These are phyloP conservation scores for Chaetomium sp. DNA, from an alignment of 2,329 filamentous ascomycete genomes.

Conservation along the genomic window DNA sequence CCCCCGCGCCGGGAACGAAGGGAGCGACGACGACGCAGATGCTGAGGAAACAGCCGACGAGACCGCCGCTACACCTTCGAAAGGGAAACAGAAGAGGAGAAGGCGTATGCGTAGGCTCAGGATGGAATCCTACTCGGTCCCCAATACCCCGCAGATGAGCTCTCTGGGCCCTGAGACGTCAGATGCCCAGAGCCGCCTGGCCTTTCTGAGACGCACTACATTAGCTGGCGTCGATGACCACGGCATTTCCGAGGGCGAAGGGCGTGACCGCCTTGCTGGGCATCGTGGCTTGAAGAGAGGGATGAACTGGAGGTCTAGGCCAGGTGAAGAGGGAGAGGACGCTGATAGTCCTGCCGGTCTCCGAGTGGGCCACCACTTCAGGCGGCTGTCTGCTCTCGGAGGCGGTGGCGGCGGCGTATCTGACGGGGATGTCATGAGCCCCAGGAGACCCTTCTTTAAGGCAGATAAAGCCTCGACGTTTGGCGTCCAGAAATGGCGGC, in stretches of 20 bases:
- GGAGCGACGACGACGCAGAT: constrained; percentile 74
- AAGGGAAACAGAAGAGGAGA: constrained; percentile 62
- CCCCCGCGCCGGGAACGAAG: constrained; percentile 52
- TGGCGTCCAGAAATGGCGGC: constrained; percentile 83
- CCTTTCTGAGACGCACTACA: constrained; percentile 65
- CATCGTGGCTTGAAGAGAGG: constrained; percentile 61
- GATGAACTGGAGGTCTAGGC: constrained; percentile 55
- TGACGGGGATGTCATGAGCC: constrained; percentile 62
- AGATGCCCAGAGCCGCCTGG: constrained; percentile 50
- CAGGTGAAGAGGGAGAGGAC: constrained; percentile 55
- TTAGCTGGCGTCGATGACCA: constrained; percentile 64
- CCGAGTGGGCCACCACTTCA: constrained; percentile 66
- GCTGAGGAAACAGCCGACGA: constrained; percentile 88
- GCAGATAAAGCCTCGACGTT: constrained; percentile 72
- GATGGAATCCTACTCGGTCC: constrained; percentile 62
- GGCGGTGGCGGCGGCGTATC: constrained; percentile 63
- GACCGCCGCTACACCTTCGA: constrained; percentile 49
- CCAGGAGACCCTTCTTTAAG: constrained; percentile 59
- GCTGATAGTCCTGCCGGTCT: constrained; percentile 55
- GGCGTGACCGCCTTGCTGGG: constrained; percentile 61
- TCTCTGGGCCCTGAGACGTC: constrained; percentile 47
- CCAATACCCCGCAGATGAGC: constrained; percentile 61
- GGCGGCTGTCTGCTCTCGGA: constrained; percentile 66
- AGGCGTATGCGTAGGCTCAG: constrained; percentile 59
- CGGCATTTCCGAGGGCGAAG: constrained; percentile 75